Percentiles rank a stretch among this genome's conserved stretches.
These are phyloP conservation scores for Amauroascus verrucosus DNA, from an alignment of 2,329 filamentous ascomycete species.

Conservation along the genomic window DNA sequence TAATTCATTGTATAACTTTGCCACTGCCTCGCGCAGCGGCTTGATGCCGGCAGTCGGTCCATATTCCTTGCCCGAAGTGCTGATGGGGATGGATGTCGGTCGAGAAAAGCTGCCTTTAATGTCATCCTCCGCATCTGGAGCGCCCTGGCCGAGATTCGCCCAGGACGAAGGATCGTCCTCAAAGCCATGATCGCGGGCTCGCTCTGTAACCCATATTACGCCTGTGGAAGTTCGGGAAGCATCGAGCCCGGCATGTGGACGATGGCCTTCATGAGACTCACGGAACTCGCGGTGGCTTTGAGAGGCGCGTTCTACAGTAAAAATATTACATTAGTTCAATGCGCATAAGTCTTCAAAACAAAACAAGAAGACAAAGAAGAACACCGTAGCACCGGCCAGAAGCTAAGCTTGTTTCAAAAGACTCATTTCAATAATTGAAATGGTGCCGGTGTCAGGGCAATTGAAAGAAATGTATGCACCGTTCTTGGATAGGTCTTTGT, in stretches of 20 bases:
- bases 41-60: slow-evolving; percentile 91
- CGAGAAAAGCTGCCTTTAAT: slow-evolving; percentile 82
- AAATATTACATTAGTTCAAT: background rate
- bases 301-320: slow-evolving; percentile 60
- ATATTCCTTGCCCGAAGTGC: slow-evolving; percentile 73
- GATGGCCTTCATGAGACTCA: slow-evolving; percentile 79
- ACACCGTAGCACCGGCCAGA: background rate
- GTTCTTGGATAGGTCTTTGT: slow-evolving; percentile 1
- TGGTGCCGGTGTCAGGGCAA: background rate
- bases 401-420: background rate
- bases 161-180: slow-evolving; percentile 68
- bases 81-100: slow-evolving; percentile 67
- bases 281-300: slow-evolving; percentile 84
- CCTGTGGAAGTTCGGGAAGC: slow-evolving; percentile 80
- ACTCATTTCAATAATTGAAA: background rate
- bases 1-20: slow-evolving; percentile 83
- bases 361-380: background rate
- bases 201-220: slow-evolving; percentile 66
- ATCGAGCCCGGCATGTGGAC: slow-evolving; percentile 82
- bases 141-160: slow-evolving; percentile 91
- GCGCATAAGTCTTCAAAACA: background rate
- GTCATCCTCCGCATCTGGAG: slow-evolving; percentile 86
- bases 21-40: slow-evolving; percentile 77
- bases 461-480: slow-evolving; percentile 9
- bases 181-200: slow-evolving; percentile 81